Percentiles rank a stretch among this genome's conserved stretches.
These are phyloP conservation scores for Exophiala xenobiotica DNA, from an alignment of 2,329 filamentous ascomycete species.

Conservation along the genomic window DNA sequence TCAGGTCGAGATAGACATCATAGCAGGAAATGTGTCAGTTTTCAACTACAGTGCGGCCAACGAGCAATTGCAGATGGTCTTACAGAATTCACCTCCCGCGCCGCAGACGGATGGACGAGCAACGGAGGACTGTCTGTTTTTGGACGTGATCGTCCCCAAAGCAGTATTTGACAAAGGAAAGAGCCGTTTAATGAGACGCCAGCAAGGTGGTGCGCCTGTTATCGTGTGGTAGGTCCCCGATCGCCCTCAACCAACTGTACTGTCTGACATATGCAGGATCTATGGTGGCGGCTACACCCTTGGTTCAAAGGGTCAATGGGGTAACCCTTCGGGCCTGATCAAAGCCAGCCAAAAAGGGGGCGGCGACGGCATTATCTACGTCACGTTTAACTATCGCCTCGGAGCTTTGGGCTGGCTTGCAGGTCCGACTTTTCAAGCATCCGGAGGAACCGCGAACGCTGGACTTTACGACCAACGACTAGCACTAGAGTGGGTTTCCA, in stretches of 20 bases:
- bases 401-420: conserved; percentile 52
- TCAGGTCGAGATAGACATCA: conserved; percentile 36
- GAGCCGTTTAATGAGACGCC: conserved; percentile 38
- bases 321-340: conserved; percentile 43
- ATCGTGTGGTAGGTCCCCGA: conserved; percentile 38
- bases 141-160: conserved; percentile 39
- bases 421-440: conserved; percentile 42
- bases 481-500: conserved; percentile 59
- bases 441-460: conserved; percentile 48
- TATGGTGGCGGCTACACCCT: conserved; percentile 50
- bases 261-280: conserved; percentile 35
- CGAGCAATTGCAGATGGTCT: conserved; percentile 13
- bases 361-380: conserved; percentile 45
- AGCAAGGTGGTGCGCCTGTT: conserved; percentile 36
- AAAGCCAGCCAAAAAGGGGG: conserved; percentile 42
- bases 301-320: conserved; percentile 39
- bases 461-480: conserved; percentile 56
- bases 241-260: conserved; percentile 31
- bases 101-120: conserved; percentile 36
- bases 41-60: conserved; percentile 36
- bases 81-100: conserved; percentile 31
- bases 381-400: conserved; percentile 50
- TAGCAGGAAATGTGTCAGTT: conserved; percentile 27
- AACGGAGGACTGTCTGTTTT: conserved; percentile 41
- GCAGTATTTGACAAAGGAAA: conserved; percentile 34